A percentile compares a stretch with the other conserved stretches of the same genome.
Conservation (phyloP, 371 early-diverging fungal genomes). For the Mortierella sp. region DNA sequence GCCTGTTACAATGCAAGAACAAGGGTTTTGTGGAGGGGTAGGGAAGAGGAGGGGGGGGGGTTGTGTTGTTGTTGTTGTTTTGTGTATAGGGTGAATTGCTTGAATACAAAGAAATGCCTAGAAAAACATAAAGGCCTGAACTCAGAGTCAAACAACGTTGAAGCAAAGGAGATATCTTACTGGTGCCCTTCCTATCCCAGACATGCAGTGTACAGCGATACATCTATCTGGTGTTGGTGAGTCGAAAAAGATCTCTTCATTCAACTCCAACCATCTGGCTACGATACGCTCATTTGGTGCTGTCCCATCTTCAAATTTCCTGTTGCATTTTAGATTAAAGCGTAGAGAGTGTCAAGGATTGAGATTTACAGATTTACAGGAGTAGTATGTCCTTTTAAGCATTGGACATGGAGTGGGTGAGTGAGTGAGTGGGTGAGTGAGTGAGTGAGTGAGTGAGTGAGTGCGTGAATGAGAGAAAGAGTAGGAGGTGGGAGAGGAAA, state of each 20-base stretch:
- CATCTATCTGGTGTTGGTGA: slow-evolving; percentile 35
- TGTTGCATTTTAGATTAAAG: too few species aligned
- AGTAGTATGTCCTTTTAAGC: neutral
- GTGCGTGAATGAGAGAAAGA: neutral
- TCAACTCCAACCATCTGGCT: slow-evolving; percentile 59
- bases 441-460: neutral
- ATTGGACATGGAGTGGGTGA: neutral
- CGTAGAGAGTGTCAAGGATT: neutral
- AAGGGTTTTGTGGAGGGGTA: neutral
- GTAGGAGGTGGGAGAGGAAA: too few species aligned
- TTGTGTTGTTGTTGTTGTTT: neutral
- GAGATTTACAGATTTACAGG: neutral
- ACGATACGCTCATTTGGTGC: slow-evolving; percentile 59
- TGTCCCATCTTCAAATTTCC: slow-evolving; percentile 72
- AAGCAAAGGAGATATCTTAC: slow-evolving; percentile 48
- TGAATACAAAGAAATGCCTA: neutral
- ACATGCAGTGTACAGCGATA: slow-evolving; percentile 79
- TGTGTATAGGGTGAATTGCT: neutral
- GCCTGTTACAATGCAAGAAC: slow-evolving; percentile 40
- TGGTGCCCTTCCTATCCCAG: slow-evolving; percentile 82
- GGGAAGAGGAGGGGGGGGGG: too few species aligned
- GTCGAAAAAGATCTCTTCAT: slow-evolving; percentile 55
- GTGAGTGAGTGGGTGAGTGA: neutral
- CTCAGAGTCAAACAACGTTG: neutral
- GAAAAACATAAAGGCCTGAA: neutral